Evolutionary conservation across 495 filamentous ascomycete species (phyloP).

Genomic region (Durotheca rogersii): DNA sequence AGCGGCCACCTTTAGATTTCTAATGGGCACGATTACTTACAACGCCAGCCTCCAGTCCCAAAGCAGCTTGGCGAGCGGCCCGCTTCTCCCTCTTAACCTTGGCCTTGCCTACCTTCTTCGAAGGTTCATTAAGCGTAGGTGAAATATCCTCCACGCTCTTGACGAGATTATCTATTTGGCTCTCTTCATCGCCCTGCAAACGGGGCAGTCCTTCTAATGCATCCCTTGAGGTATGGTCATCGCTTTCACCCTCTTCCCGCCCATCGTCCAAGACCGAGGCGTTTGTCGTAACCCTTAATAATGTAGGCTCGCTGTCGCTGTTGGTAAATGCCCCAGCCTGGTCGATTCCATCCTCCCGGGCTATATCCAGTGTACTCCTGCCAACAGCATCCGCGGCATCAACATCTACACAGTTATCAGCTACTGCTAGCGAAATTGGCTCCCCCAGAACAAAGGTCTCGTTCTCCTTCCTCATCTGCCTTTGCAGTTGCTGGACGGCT

Average conservation of each 20-base stretch:
- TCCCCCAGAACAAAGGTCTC: constrained; percentile 55
- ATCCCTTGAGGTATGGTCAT: constrained; percentile 48
- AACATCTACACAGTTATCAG: constrained; percentile 1
- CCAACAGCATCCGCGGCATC: constrained; percentile 1
- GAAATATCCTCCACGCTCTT: constrained; percentile 19
- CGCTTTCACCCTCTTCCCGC: constrained; percentile 33
- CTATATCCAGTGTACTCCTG: not conserved
- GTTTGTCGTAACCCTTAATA: constrained; percentile 1
- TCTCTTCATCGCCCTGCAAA: constrained; percentile 6
- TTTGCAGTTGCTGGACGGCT: constrained; percentile 72
- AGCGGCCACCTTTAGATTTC: not conserved
- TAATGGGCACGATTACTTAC: constrained; percentile 29
- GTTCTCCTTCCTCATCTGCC: constrained; percentile 82
- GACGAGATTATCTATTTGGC: constrained; percentile 1
- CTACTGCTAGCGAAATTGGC: not conserved
- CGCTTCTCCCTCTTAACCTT: constrained; percentile 85
- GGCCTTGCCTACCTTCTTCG: constrained; percentile 74
- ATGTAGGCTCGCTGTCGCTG: constrained; percentile 4
- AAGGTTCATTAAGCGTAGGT: constrained; percentile 14
- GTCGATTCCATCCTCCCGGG: constrained; percentile 1
- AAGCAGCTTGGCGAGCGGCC: constrained; percentile 60
- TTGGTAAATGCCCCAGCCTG: constrained; percentile 4
- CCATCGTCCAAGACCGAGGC: not conserved
- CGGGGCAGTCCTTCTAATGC: constrained; percentile 32
- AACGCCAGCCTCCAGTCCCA: constrained; percentile 36